Percentiles rank a stretch among this genome's conserved stretches.
phyloP scores from a whole-genome alignment of 768 basidiomycete genomes.

The Panaeolus cyanescens region DNA sequence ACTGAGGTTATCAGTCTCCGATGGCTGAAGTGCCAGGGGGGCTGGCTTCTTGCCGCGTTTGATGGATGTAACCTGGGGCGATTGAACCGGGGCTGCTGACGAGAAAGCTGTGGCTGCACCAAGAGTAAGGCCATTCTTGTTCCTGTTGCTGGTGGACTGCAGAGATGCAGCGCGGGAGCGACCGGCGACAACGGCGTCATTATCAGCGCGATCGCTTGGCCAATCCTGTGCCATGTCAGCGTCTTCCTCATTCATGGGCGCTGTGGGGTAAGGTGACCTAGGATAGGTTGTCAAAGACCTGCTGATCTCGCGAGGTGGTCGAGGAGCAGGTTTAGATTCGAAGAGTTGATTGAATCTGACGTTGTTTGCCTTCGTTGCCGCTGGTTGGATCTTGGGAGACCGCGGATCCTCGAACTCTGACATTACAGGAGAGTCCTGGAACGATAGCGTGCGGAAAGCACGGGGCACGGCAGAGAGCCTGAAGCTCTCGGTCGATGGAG shows the following conservation, averaged over 20 bases:
- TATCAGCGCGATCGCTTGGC: slow-evolving; percentile 14
- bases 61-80: slow-evolving; percentile 27
- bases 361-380: slow-evolving; percentile 12
- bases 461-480: slow-evolving; percentile 34
- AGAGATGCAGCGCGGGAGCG: slow-evolving; percentile 21
- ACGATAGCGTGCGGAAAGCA: slow-evolving; percentile 21
- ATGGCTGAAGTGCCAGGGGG: slow-evolving; percentile 30
- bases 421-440: slow-evolving; percentile 27
- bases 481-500: slow-evolving; percentile 35
- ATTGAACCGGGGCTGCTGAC: slow-evolving; percentile 21
- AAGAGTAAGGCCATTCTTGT: slow-evolving; percentile 23
- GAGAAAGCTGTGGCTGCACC: slow-evolving; percentile 8
- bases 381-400: slow-evolving; percentile 34
- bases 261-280: slow-evolving; percentile 44
- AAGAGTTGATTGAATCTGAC: slow-evolving; percentile 26
- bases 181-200: slow-evolving; percentile 16
- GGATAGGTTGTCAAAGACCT: slow-evolving; percentile 36
- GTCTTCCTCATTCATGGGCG: slow-evolving; percentile 21
- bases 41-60: slow-evolving; percentile 32
- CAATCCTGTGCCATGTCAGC: slow-evolving; percentile 17
- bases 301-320: slow-evolving; percentile 20
- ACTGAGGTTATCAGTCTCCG: slow-evolving; percentile 25
- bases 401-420: slow-evolving; percentile 38
- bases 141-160: slow-evolving; percentile 16
- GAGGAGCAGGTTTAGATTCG: slow-evolving; percentile 15